Evolutionary conservation across 352 stramenopile genomes (phyloP).

Genomic region (Thalassiosira mediterranea): DNA sequence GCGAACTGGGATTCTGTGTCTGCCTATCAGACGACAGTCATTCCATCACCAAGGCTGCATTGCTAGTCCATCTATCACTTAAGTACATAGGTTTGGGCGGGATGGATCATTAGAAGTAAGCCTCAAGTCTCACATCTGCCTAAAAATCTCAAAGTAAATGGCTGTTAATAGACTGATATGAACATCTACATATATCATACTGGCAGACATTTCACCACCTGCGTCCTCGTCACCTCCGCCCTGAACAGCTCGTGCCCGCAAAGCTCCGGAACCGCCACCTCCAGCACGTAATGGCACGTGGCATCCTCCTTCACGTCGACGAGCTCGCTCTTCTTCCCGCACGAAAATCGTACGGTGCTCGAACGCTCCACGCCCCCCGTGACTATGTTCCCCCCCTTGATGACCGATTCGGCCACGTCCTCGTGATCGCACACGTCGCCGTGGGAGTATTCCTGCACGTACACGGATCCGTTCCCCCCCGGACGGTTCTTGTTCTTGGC

Average conservation of each 20-base stretch:
- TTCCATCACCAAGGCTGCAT: too few relatives aligned
- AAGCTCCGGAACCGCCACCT: conserved; percentile 74
- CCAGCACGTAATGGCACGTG: conserved; percentile 81
- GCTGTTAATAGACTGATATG: too few relatives aligned
- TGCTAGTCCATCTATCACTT: too few relatives aligned
- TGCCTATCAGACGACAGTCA: too few relatives aligned
- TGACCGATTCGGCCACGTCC: conserved; percentile 81
- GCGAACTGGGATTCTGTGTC: too few relatives aligned
- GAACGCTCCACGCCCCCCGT: conserved; percentile 65
- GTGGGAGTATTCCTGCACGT: conserved; percentile 71
- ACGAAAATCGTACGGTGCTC: conserved; percentile 76
- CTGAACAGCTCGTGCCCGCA: conserved; percentile 81
- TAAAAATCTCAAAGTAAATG: too few relatives aligned
- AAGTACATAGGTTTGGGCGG: too few relatives aligned
- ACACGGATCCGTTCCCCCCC: conserved; percentile 70
- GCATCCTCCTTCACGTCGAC: conserved; percentile 77
- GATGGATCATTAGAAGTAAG: too few relatives aligned
- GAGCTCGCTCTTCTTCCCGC: conserved; percentile 61
- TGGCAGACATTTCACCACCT: conserved; percentile 81
- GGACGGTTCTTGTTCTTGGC: conserved; percentile 21
- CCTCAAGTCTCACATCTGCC: too few relatives aligned
- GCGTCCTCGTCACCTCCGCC: conserved; percentile 65
- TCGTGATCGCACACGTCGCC: conserved; percentile 77
- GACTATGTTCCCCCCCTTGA: conserved; percentile 74
- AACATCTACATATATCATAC: too few relatives aligned